These are phyloP conservation scores for Cladosporium sp. DNA, from an alignment of 2,329 filamentous ascomycete species.

Conservation along the genomic window DNA sequence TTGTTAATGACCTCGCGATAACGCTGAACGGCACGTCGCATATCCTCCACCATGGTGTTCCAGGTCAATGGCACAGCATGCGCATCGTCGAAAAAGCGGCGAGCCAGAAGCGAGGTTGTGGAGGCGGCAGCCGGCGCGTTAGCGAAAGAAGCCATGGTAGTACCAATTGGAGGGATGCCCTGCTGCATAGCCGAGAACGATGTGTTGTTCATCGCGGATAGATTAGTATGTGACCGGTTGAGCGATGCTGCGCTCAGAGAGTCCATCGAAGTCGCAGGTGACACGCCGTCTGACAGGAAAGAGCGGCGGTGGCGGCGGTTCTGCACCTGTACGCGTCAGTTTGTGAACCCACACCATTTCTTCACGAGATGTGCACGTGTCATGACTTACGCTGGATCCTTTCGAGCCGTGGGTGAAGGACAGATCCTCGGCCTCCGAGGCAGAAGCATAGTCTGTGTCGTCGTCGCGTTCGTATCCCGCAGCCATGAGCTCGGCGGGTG, in stretches of 20 bases:
- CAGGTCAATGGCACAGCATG: constrained; percentile 79
- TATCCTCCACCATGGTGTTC: constrained; percentile 87
- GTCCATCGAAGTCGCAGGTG: constrained; percentile 87
- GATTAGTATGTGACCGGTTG: constrained; percentile 60
- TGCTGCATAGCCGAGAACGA: constrained; percentile 51
- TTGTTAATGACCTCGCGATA: constrained; percentile 89
- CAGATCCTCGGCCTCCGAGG: constrained; percentile 76
- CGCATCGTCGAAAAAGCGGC: constrained; percentile 90
- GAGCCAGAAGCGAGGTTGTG: constrained; percentile 59
- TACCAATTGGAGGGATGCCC: constrained; percentile 52
- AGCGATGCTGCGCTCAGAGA: constrained; percentile 75
- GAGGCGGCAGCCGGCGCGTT: constrained; percentile 46
- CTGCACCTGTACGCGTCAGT: constrained; percentile 38
- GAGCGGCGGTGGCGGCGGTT: constrained; percentile 66
- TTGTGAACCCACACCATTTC: constrained; percentile 24
- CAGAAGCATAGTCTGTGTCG: constrained; percentile 90
- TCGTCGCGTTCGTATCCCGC: constrained; percentile 80
- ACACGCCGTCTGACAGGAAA: constrained; percentile 69
- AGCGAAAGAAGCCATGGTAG: constrained; percentile 57
- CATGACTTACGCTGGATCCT: constrained; percentile 64
- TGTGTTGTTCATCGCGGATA: constrained; percentile 44
- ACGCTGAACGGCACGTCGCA: constrained; percentile 84
- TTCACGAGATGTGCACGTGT: constrained; percentile 28
- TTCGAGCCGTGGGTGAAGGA: constrained; percentile 69
- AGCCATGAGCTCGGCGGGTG: constrained; percentile 88